Percentiles rank a stretch among this genome's conserved stretches.
Evolutionary conservation across 1,284 basidiomycete genomes (phyloP).

Genomic region (Tremellales sp.): DNA sequence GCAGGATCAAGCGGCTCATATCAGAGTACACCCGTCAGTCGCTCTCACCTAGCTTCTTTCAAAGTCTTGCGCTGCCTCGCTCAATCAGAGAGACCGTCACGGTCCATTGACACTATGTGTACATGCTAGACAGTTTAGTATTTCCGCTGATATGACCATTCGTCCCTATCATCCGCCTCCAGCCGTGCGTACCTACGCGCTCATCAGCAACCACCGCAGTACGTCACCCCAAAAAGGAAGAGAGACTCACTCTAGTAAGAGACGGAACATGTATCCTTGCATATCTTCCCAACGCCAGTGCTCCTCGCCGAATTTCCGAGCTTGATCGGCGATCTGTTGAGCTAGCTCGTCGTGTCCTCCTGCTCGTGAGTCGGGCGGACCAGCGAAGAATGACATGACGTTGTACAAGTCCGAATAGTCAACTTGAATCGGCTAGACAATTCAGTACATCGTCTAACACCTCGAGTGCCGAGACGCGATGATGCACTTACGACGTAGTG

Average conservation of each 20-base stretch:
- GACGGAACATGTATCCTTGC: conserved; percentile 51
- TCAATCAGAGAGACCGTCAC: too few relatives aligned
- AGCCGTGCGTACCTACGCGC: conserved; percentile 27
- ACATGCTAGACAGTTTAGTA: too few relatives aligned
- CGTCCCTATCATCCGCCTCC: conserved; percentile 30
- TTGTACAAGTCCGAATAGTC: conserved; percentile 54
- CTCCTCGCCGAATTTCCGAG: conserved; percentile 46
- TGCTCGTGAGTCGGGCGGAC: conserved; percentile 41
- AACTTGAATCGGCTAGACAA: conserved; percentile 45
- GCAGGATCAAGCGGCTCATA: too few relatives aligned
- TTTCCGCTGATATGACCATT: conserved; percentile 24
- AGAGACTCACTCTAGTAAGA: conserved; percentile 38
- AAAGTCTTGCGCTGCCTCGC: too few relatives aligned
- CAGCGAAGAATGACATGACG: conserved; percentile 52
- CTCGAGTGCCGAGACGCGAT: not conserved
- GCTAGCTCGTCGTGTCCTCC: conserved; percentile 50
- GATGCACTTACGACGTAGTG: conserved; percentile 47
- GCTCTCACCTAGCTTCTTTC: too few relatives aligned
- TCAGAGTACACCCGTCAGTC: too few relatives aligned
- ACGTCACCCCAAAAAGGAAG: too few relatives aligned
- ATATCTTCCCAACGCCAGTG: conserved; percentile 54
- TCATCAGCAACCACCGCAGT: not conserved
- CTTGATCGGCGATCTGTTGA: conserved; percentile 47
- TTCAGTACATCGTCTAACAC: not conserved
- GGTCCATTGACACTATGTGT: too few relatives aligned